Base-by-base conservation (phyloP, 2,329 filamentous ascomycete genomes). In the Colletotrichum sublineola region DNA sequence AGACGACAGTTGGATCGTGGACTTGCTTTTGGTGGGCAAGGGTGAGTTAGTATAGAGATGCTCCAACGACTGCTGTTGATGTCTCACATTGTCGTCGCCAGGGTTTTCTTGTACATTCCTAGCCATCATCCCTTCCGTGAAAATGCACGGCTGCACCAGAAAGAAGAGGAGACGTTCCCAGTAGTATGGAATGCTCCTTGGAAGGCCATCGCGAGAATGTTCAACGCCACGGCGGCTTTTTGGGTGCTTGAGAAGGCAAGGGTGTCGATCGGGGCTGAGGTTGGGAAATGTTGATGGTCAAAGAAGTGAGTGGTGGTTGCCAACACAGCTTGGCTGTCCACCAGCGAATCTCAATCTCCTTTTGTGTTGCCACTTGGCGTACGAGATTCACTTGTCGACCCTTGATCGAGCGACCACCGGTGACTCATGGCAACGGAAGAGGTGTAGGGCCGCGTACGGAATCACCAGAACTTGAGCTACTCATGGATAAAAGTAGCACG, bases 161-260 rank as follows among this genome's bases (percentile, higher is more conserved):
- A 44, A 52, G 36, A 33, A 38, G 52, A 36, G 24, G 31, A 53
- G 33, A 46, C 31, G 58, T 33, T 18, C 29, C 53, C 14, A 31
- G 33, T 29, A 9, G 29, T 38, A 61, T 44, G 57, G 42, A 55
- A 29, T 11, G 7, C 55, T 42, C 12, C 40, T 11, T 44, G 8
- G 24, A 20, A 20, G 14, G 5, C 20, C 38, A 63, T 29, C 33
- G 24, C 38, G 18, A 52, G 7, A 38, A 14, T 44, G 29, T 65
- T 15, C 65, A 65, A 71, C 69, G n/a, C 57, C 40, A 58, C 15
- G 65, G 58, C 18, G 31, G 56, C 58, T 36, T 36, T 48, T 36
- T 48, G 52, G 20, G 24, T 56, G 46, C 50, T 38, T 36, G 18
- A 44, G 31, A 11, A 5, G 24, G 56, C 42, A 63, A 60, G 58